Evolutionary conservation across 164 flowering plant species (phyloP).

Genomic region (Cinnamomum chago): DNA sequence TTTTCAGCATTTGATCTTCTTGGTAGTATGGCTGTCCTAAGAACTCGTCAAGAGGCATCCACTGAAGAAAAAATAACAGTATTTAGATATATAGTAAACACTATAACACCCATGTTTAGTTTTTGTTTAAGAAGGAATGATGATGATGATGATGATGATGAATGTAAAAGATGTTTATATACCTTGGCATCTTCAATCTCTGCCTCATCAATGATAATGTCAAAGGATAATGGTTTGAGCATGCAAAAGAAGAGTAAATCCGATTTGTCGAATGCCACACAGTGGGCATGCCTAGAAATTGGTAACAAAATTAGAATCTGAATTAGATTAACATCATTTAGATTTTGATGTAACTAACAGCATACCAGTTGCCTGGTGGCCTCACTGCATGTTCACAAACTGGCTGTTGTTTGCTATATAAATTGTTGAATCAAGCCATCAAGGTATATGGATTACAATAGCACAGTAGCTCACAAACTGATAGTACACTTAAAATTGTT

Average conservation of each 20-base stretch:
- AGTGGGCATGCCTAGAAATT: conserved; percentile 49
- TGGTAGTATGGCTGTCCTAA: conserved; percentile 35
- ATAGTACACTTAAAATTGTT: too few species aligned
- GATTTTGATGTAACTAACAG: background rate
- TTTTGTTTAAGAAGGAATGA: background rate
- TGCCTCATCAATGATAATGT: conserved; percentile 46
- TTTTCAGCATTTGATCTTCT: conserved; percentile 53
- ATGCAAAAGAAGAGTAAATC: conserved; percentile 67
- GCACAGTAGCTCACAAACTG: background rate
- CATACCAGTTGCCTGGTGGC: background rate
- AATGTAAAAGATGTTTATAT: background rate
- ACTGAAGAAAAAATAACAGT: conserved; percentile 23
- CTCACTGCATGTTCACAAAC: background rate
- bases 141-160: background rate
- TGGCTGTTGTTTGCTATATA: background rate
- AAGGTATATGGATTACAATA: background rate
- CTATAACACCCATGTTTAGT: background rate
- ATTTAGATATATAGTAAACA: background rate
- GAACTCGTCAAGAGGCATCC: conserved; percentile 60
- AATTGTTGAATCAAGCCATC: background rate
- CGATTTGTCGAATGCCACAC: conserved; percentile 55
- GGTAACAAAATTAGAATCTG: background rate
- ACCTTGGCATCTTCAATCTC: conserved; percentile 72
- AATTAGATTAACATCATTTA: background rate
- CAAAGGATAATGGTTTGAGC: conserved; percentile 52